phyloP scores from a whole-genome alignment of 306 rosid genomes.

The Cyclanthera cordifolia region DNA sequence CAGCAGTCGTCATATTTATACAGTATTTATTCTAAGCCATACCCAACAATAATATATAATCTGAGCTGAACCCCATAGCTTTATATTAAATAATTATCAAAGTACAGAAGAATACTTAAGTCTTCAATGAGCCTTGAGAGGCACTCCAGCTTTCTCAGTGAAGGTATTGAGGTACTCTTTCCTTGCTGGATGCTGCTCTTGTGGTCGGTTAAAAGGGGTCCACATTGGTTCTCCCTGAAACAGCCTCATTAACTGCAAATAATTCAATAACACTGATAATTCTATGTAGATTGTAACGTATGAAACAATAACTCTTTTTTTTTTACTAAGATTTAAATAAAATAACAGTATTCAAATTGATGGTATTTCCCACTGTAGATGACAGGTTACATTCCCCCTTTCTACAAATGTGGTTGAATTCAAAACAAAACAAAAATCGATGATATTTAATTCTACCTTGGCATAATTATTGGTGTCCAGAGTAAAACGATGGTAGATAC shows the following conservation, averaged over 20 bases:
- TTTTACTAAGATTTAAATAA: background rate
- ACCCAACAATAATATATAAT: background rate
- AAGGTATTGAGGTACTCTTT: slow-evolving; percentile 53
- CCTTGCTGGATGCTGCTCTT: slow-evolving; percentile 77
- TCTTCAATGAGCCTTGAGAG: slow-evolving; percentile 47
- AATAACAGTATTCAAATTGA: background rate
- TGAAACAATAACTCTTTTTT: background rate
- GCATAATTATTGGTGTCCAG: slow-evolving; percentile 60
- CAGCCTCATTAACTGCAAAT: slow-evolving; percentile 67
- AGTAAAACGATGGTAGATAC: slow-evolving; percentile 88
- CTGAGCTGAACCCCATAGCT: background rate
- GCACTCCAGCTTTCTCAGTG: slow-evolving; percentile 34
- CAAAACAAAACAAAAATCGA: too few species aligned
- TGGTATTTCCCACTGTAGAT: too few species aligned
- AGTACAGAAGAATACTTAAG: background rate
- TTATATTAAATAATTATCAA: background rate
- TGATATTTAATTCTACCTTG: slow-evolving; percentile 39
- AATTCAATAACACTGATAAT: background rate
- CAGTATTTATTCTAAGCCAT: background rate
- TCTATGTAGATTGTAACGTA: background rate
- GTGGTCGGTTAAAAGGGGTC: slow-evolving; percentile 80
- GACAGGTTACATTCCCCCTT: too few species aligned
- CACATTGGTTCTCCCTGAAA: slow-evolving; percentile 83
- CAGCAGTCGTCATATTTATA: background rate
- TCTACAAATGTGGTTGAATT: too few species aligned